Percentiles rank a stretch among this genome's conserved stretches.
Evolutionary conservation across 1,284 basidiomycete species (phyloP).

Genomic region (Vanrija sp.): DNA sequence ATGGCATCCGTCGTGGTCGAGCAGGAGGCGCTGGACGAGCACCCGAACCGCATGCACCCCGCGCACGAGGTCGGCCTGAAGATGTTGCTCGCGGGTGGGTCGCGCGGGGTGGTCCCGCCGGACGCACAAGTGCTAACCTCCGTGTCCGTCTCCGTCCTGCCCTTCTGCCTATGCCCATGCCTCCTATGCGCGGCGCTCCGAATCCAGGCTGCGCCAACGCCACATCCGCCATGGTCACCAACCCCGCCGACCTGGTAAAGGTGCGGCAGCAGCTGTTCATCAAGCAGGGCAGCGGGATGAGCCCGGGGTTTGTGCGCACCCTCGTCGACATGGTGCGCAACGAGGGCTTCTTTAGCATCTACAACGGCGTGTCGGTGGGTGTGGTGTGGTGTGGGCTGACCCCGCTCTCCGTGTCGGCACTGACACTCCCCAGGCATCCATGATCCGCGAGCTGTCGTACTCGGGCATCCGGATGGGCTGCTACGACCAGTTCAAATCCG

Average conservation of each 20-base stretch:
- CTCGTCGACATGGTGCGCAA: conserved; percentile 11
- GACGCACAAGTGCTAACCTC: background rate
- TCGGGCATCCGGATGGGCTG: conserved; percentile 20
- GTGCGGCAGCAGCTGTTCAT: conserved; percentile 20
- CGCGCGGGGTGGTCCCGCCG: background rate
- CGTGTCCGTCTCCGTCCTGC: background rate
- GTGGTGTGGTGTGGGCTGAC: too few species aligned
- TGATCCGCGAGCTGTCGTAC: background rate
- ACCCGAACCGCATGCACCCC: too few species aligned
- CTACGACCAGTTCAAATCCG: conserved; percentile 18
- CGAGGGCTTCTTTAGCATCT: conserved; percentile 14
- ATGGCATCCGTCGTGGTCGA: too few species aligned
- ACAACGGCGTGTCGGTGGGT: conserved; percentile 14
- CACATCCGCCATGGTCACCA: conserved; percentile 11
- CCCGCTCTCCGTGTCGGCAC: background rate
- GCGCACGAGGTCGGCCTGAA: conserved; percentile 16
- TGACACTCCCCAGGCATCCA: conserved; percentile 3
- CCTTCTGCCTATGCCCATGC: background rate
- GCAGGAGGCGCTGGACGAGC: too few species aligned
- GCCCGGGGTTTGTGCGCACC: conserved; percentile 7
- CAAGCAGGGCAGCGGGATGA: conserved; percentile 12
- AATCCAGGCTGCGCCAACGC: conserved; percentile 13
- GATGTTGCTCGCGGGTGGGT: conserved; percentile 13
- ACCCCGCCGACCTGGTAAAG: conserved; percentile 19
- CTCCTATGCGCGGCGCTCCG: background rate